Base-by-base conservation (phyloP, 495 filamentous ascomycete species). In the Talaromyces nanjingensis region DNA sequence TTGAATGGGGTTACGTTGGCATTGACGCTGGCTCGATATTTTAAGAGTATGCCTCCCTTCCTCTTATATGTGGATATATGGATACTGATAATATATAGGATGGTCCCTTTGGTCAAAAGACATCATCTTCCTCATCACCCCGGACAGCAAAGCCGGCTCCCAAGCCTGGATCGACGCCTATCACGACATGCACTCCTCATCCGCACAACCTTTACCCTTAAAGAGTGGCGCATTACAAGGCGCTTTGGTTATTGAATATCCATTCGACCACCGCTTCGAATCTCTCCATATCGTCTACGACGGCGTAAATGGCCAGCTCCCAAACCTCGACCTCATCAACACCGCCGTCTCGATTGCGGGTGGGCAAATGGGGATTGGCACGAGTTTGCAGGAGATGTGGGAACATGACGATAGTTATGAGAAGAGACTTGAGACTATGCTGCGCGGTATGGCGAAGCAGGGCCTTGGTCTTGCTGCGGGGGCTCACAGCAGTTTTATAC, bases 91-190 rank as follows among this genome's bases (percentile, higher is more conserved):
- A 9, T 39, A 12, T 1, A 18, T 39, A 90, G 87, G 92, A 65
- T 98, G 94, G 94, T 96, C 91, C 27, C 79, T 98, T 11, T 98
- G 94, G 94, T 97, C 92, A 42, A 98, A 98, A 76, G 94, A 98
- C 65, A 96, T 98, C 67, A 94, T 98, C 55, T 87, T 98, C 74
- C 74, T 98, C 7, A 83, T 98, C 59, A 87, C 94, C 1, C 84
- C 89, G 1, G 94, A 98, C 75, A 96, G 92, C 70, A 89, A 86
- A 62, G 87, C 91, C 18, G 94, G 93, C 3, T 91, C 92, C 5
- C 92, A 98, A 75, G 94, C 94, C 29, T 98, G 96, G 94, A 90
- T 97, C 25, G 92, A 96, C 68, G 96, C 96, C 3, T 98, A 98
- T 75, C 94, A 98, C 73, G 88, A 96, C 67, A 87, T 91, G 47